phyloP scores from a whole-genome alignment of 805 yeast genomes.

The Candida montana region DNA sequence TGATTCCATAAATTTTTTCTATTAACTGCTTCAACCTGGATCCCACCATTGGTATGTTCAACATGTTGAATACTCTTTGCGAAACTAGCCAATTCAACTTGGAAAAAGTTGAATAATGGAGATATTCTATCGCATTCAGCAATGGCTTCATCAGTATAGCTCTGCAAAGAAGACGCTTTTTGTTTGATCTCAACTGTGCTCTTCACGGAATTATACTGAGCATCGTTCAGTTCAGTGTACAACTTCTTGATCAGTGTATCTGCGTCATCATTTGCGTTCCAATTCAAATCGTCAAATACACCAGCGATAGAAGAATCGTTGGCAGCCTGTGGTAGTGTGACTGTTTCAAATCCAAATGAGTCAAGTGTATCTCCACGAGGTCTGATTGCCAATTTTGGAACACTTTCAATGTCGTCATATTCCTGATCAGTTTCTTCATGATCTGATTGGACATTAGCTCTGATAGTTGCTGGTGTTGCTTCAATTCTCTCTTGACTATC shows the following conservation, averaged over 20 bases:
- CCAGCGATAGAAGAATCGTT: constrained; percentile 43
- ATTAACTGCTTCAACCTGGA: constrained; percentile 79
- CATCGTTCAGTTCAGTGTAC: constrained; percentile 49
- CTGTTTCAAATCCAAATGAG: constrained; percentile 26
- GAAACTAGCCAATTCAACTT: constrained; percentile 58
- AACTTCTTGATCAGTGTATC: constrained; percentile 53
- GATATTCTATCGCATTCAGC: constrained; percentile 51
- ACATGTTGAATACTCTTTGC: constrained; percentile 64
- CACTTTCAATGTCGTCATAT: constrained; percentile 16
- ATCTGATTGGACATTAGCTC: constrained; percentile 7
- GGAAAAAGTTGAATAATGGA: constrained; percentile 48
- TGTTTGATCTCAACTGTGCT: constrained; percentile 47
- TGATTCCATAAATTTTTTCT: constrained; percentile 71
- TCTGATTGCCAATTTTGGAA: constrained; percentile 7
- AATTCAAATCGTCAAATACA: constrained; percentile 68
- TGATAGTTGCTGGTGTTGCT: constrained; percentile 10
- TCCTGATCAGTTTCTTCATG: constrained; percentile 19
- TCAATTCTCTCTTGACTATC: constrained; percentile 6
- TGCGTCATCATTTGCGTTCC: constrained; percentile 67
- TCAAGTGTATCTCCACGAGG: constrained; percentile 26
- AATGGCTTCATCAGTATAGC: constrained; percentile 38
- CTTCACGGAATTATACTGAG: constrained; percentile 59
- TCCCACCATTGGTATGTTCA: constrained; percentile 71
- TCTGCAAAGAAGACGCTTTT: constrained; percentile 37
- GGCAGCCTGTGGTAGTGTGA: constrained; percentile 14